Conservation (phyloP, 176 grass and related monocot species). For the Thalia dealbata region DNA sequence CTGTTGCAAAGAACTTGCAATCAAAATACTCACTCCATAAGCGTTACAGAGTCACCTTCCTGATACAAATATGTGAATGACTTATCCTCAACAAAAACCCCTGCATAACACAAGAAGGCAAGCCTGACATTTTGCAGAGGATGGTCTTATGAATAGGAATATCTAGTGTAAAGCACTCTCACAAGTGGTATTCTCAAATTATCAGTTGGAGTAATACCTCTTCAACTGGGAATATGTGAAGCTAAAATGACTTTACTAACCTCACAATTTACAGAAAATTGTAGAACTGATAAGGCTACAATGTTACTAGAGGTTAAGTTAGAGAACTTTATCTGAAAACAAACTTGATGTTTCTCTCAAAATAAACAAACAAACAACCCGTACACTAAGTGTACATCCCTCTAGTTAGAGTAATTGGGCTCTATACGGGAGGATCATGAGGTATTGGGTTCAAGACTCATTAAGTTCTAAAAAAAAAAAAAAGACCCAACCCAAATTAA, state of each 20-base stretch:
- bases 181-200: neutral
- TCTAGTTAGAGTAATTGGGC: no score
- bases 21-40: slow-evolving; percentile 75
- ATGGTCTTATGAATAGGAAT: neutral
- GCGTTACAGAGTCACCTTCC: slow-evolving; percentile 57
- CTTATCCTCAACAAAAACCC: slow-evolving; percentile 93
- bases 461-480: no score
- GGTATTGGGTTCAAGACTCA: no score
- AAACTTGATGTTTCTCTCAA: neutral
- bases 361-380: no score
- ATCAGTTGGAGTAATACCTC: neutral
- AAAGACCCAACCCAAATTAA: no score
- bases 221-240: neutral
- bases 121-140: neutral
- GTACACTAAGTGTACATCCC: no score
- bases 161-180: neutral
- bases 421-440: no score
- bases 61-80: slow-evolving; percentile 86
- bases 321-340: neutral
- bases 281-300: neutral
- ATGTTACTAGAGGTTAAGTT: neutral
- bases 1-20: neutral
- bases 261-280: neutral
- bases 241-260: neutral
- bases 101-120: slow-evolving; percentile 29